These are phyloP conservation scores for Sporothrix sp. DNA, from an alignment of 2,329 filamentous ascomycete genomes.

Conservation along the genomic window DNA sequence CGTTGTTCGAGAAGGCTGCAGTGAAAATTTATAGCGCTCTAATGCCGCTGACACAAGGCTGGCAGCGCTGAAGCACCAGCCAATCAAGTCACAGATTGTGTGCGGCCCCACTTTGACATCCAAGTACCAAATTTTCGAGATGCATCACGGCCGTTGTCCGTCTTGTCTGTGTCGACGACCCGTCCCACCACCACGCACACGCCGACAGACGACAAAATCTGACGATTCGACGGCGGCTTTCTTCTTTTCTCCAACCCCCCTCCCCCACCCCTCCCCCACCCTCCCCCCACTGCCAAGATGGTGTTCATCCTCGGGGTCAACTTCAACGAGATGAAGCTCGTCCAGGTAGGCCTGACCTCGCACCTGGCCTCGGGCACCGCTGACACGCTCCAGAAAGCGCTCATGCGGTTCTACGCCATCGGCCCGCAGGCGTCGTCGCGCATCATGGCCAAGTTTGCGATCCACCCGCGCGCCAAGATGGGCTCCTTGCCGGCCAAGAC, in stretches of 20 bases:
- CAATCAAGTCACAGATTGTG: no score
- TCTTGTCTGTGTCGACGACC: no score
- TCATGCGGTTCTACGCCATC: slow-evolving; percentile 80
- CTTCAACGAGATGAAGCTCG: slow-evolving; percentile 73
- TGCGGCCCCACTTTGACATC: slow-evolving; percentile 2
- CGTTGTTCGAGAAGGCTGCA: no score
- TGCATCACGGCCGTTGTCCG: neutral
- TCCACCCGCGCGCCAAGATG: slow-evolving; percentile 74
- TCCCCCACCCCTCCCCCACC: no score
- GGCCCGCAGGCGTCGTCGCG: slow-evolving; percentile 59
- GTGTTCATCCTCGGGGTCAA: slow-evolving; percentile 80
- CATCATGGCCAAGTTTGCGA: slow-evolving; percentile 78
- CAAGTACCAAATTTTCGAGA: slow-evolving; percentile 11
- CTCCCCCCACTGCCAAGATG: slow-evolving; percentile 30
- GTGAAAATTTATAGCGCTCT: no score
- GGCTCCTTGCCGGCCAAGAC: slow-evolving; percentile 66
- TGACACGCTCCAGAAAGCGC: slow-evolving; percentile 45
- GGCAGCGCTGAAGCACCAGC: no score
- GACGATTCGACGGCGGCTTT: no score
- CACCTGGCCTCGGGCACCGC: neutral
- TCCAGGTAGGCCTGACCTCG: slow-evolving; percentile 55
- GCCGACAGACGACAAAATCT: neutral
- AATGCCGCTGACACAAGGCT: no score
- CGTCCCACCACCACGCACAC: neutral
- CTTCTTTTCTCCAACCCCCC: no score